phyloP scores from a whole-genome alignment of 805 yeast genomes.

The Candida montana region DNA sequence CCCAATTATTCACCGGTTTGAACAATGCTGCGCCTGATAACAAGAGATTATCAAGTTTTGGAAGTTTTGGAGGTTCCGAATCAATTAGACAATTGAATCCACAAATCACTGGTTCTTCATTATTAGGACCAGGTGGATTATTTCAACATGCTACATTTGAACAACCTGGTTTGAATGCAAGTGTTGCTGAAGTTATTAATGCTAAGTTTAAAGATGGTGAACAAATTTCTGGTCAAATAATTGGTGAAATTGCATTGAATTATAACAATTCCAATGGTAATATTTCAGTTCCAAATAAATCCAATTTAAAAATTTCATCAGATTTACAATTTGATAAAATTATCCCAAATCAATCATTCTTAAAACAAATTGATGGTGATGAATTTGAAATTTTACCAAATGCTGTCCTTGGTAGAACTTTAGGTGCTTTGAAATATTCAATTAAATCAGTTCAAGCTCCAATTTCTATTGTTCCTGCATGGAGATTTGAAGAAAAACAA shows the following conservation, averaged over 20 bases:
- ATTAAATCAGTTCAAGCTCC: constrained; percentile 54
- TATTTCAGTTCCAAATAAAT: constrained; percentile 34
- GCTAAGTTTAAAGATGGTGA: constrained; percentile 70
- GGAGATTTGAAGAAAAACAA: constrained; percentile 85
- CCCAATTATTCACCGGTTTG: constrained; percentile 42
- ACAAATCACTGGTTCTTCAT: constrained; percentile 39
- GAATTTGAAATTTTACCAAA: constrained; percentile 44
- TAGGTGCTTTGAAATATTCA: constrained; percentile 79
- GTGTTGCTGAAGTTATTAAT: constrained; percentile 80
- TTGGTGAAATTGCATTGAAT: constrained; percentile 85
- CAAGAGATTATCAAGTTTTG: constrained; percentile 24
- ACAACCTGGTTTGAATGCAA: constrained; percentile 66
- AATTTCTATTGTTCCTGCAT: constrained; percentile 67
- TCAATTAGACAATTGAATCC: constrained; percentile 30
- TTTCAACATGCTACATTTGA: constrained; percentile 48
- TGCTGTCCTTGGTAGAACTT: constrained; percentile 54
- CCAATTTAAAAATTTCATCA: constrained; percentile 39
- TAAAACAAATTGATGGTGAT: constrained; percentile 41
- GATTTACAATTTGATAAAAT: constrained; percentile 37
- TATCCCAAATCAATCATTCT: constrained; percentile 47
- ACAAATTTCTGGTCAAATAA: constrained; percentile 51
- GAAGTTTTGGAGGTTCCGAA: constrained; percentile 23
- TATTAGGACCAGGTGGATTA: constrained; percentile 28
- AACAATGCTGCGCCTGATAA: constrained; percentile 31
- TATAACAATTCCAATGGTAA: constrained; percentile 34